Evolutionary conservation across 768 basidiomycete genomes (phyloP), one percentile per base, ranked within the genome.

Genomic region (Hysterangium stoloniferum): DNA sequence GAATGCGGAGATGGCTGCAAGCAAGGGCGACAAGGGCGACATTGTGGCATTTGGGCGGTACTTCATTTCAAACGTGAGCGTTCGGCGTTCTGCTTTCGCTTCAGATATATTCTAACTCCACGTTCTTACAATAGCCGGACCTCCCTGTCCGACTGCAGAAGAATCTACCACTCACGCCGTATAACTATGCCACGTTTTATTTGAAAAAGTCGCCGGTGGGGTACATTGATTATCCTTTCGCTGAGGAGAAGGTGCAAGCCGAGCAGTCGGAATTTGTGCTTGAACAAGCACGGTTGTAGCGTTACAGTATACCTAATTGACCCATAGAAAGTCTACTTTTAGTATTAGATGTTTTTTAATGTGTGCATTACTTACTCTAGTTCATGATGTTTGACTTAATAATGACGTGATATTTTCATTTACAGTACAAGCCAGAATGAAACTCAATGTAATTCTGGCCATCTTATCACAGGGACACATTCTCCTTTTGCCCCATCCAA

Each of bases 111-210:
- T 20, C 29, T 27, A 11, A 8, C 22, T 13, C 9, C 15, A 44
- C 42, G 38, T 45, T 31, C 19, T 24, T 33, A 15, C 19, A 35
- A 15, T 54, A 75, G 72, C 74, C 74, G 12, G 74, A 76, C 56
- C 64, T 75, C 7, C 68, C 68, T 0, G 54, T 56, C 19, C 62
- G 73, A 3, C 50, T 74, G 19, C 49, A 61, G 54, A 58, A 66
- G 36, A 55, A 68, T 36, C 54, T 70, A 1, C 61, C 69, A 0
- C 58, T 73, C 2, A 67, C 58, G 25, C 37, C 52, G 7, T 67
- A 65, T 31, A 58, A 77, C 35, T 43, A 63, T 8, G 59, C 54
- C 9, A 73, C 71, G 2, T 77, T 72, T 57, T 76, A 73, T 48
- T 55, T 57, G 5, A 61, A 61, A 12, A 66, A 58, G 22, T 52